These are phyloP conservation scores for Gossypium ekmanianum DNA, from an alignment of 345 rosid species.

Conservation along the genomic window DNA sequence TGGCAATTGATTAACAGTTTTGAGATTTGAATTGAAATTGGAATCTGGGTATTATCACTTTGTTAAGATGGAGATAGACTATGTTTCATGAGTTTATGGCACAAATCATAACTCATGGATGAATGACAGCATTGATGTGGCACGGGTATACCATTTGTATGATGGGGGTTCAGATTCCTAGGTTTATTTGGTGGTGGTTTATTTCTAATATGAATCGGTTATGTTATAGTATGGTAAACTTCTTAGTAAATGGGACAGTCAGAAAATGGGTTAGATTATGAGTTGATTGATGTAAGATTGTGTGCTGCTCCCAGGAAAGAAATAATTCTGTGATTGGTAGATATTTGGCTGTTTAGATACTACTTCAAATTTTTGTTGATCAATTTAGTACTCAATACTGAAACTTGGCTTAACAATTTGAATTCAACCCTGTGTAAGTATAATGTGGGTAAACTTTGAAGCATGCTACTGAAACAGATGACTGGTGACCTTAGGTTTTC, in stretches of 20 bases:
- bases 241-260: not conserved
- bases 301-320: too few species aligned
- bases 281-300: too few species aligned
- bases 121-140: not conserved
- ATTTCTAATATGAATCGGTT: not conserved
- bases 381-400: not conserved
- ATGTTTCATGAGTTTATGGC: not conserved
- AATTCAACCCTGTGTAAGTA: not conserved
- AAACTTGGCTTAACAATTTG: conserved; percentile 9
- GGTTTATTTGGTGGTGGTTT: not conserved
- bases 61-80: not conserved
- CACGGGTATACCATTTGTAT: not conserved
- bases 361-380: not conserved
- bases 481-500: not conserved
- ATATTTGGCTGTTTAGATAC: not conserved
- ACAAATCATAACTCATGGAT: not conserved
- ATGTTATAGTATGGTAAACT: not conserved
- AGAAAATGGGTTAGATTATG: not conserved
- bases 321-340: not conserved
- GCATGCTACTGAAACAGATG: not conserved
- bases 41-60: not conserved
- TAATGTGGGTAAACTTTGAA: not conserved
- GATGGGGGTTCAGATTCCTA: not conserved
- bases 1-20: not conserved
- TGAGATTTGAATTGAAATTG: not conserved